These are phyloP conservation scores for Yamadazyma atlantica DNA, from an alignment of 1,139 yeast species.

Conservation along the genomic window DNA sequence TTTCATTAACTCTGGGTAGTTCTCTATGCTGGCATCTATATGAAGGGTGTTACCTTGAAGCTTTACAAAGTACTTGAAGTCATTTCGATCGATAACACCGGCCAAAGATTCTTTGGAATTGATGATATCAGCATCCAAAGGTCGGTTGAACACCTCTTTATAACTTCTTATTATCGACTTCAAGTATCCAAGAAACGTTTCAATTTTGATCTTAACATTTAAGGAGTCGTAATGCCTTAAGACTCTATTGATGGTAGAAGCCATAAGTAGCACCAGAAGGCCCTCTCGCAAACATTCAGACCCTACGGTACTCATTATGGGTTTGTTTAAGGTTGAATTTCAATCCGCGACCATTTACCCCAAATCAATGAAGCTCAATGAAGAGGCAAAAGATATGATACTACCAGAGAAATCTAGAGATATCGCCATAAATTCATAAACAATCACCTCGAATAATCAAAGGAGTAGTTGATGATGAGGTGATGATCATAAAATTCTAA, in stretches of 20 bases:
- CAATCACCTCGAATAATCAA: too few relatives aligned
- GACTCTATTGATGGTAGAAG: slow-evolving; percentile 29
- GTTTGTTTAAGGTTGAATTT: too few relatives aligned
- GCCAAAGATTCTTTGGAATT: slow-evolving; percentile 11
- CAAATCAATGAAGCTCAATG: too few relatives aligned
- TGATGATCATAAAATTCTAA: too few relatives aligned
- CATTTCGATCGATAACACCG: slow-evolving; percentile 6
- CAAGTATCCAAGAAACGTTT: slow-evolving; percentile 13
- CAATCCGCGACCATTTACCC: not conserved
- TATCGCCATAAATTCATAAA: too few relatives aligned
- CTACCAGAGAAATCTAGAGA: too few relatives aligned
- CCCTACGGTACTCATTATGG: too few relatives aligned
- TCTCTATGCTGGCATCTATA: slow-evolving; percentile 11
- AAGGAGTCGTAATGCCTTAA: slow-evolving; percentile 18
- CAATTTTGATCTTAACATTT: slow-evolving; percentile 13
- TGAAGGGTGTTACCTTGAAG: slow-evolving; percentile 13
- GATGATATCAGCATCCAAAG: slow-evolving; percentile 8
- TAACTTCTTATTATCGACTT: slow-evolving; percentile 9
- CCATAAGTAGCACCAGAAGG: slow-evolving; percentile 26
- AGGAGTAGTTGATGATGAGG: too few relatives aligned
- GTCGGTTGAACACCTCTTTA: slow-evolving; percentile 14
- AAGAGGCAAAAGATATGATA: too few relatives aligned
- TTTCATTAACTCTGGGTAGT: slow-evolving; percentile 20
- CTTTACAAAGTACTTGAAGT: slow-evolving; percentile 10
- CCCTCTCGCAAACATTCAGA: slow-evolving; percentile 18